These are phyloP conservation scores for Diaporthe aspalathi DNA, from an alignment of 2,329 filamentous ascomycete species.

Conservation along the genomic window DNA sequence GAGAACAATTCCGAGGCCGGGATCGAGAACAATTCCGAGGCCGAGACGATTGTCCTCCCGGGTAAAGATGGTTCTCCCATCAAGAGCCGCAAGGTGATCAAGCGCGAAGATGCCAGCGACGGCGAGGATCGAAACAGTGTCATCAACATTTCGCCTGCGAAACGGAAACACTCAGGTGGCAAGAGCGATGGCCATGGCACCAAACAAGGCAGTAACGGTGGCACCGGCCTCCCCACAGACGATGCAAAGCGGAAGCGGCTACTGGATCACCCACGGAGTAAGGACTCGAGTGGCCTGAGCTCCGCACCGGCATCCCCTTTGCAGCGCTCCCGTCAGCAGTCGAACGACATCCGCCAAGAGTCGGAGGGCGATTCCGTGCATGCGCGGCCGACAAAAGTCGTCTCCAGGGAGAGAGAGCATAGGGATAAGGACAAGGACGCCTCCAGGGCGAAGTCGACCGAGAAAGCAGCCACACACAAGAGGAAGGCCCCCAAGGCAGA, in stretches of 20 bases:
- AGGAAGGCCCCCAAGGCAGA: conserved; percentile 65
- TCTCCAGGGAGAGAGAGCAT: conserved; percentile 53
- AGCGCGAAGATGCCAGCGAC: conserved; percentile 73
- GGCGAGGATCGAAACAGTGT: conserved; percentile 54
- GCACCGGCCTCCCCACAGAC: conserved; percentile 46
- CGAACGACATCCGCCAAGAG: conserved; percentile 55
- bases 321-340: conserved; percentile 54
- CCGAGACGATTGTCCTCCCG: conserved; percentile 76
- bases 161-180: conserved; percentile 48
- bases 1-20: conserved; percentile 66
- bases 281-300: conserved; percentile 69
- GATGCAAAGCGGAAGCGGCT: conserved; percentile 64
- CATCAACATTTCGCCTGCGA: conserved; percentile 50
- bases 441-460: conserved; percentile 53
- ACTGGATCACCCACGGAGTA: conserved; percentile 55
- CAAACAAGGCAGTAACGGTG: conserved; percentile 40
- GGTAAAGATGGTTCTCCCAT: conserved; percentile 74
- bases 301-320: conserved; percentile 69
- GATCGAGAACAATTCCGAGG: conserved; percentile 74
- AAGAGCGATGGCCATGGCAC: conserved; percentile 52
- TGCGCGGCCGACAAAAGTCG: conserved; percentile 57
- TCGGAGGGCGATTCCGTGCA: conserved; percentile 68
- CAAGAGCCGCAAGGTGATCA: conserved; percentile 71
- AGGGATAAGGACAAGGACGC: conserved; percentile 35
- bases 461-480: conserved; percentile 62